phyloP scores from a whole-genome alignment of 2,329 filamentous ascomycete genomes.

The Lachnellula subtilissima region DNA sequence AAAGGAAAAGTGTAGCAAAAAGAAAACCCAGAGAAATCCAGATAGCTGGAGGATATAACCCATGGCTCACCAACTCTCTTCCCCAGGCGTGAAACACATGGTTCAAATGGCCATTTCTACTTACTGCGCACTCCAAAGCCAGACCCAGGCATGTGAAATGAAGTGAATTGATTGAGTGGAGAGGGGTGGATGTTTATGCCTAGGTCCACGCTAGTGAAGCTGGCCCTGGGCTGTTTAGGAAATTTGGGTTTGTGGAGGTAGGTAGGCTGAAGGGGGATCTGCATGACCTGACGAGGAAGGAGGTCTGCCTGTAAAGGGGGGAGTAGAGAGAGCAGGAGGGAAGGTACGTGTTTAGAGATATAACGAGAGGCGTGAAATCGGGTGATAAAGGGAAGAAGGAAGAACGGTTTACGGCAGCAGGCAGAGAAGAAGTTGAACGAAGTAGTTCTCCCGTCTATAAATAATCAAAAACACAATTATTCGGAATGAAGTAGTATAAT shows the following conservation, averaged over 20 bases:
- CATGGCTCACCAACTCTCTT: neutral
- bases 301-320: conserved; percentile 1
- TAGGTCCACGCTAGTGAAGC: conserved; percentile 8
- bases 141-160: neutral
- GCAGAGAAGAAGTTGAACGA: too few species aligned
- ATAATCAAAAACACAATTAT: too few species aligned
- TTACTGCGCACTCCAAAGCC: neutral
- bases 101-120: neutral
- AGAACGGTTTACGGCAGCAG: too few species aligned
- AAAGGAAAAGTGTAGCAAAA: neutral
- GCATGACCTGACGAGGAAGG: conserved; percentile 28
- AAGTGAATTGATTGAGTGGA: neutral
- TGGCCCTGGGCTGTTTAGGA: conserved; percentile 7
- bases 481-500: too few species aligned
- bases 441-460: too few species aligned
- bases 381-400: too few species aligned
- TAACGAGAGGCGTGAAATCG: conserved; percentile 13
- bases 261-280: conserved; percentile 30
- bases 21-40: neutral
- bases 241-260: conserved; percentile 20
- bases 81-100: neutral
- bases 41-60: neutral
- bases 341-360: conserved; percentile 33
- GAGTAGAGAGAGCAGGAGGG: conserved; percentile 5
- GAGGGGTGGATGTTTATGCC: conserved; percentile 4